Base-by-base conservation (phyloP, 495 filamentous ascomycete species). In the Penicillium angulare region DNA sequence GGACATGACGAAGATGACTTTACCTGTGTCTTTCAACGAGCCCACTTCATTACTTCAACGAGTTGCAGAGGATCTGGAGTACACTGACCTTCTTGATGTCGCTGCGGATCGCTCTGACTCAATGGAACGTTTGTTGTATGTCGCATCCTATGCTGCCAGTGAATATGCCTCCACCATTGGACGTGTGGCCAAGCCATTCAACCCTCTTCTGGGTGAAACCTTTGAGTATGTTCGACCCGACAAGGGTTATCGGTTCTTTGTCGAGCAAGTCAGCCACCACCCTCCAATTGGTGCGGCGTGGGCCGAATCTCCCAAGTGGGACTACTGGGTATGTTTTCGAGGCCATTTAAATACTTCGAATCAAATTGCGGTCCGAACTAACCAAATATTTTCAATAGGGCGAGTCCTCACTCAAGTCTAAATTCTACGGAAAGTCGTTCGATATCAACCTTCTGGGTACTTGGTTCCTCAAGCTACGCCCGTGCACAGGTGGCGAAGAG, bases 1-100 rank as follows among this genome's bases (percentile, higher is more conserved):
- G 66, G 93, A 98, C 65, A 97, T 98, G 93, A 98, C 93, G 16
- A 97, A 91, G 74, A 97, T 98, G 93, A 98, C 93, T 2, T 78
- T 98, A 4, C 93, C 93, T 0, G 93, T 98, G 5, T 96, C 93
- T 9, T 98, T 98, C 75, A 98, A 98, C 66, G 93, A 98, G 69
- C 95, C 95, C 10, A 98, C 93, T 9, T 97, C 93, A 15, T 73
- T 98, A n/a, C 81, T 98, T 17, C 91, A 97, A 61, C 88, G 93
- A 62, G 91, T 95, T 23, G 89, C 89, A 2, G 93, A 98, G 72
- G 93, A 98, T 62, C 87, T 98, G 85, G 93, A 98, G 71, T 98
- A 98, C 60, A 86, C 90, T 2, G 89, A 98, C 60, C 82, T 97
- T 7, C 78, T 98, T 44, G 88, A 98, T 63, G 85, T 86, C 50